These are phyloP conservation scores for Puccinia hordei DNA, from an alignment of 1,284 basidiomycete genomes.

Conservation along the genomic window DNA sequence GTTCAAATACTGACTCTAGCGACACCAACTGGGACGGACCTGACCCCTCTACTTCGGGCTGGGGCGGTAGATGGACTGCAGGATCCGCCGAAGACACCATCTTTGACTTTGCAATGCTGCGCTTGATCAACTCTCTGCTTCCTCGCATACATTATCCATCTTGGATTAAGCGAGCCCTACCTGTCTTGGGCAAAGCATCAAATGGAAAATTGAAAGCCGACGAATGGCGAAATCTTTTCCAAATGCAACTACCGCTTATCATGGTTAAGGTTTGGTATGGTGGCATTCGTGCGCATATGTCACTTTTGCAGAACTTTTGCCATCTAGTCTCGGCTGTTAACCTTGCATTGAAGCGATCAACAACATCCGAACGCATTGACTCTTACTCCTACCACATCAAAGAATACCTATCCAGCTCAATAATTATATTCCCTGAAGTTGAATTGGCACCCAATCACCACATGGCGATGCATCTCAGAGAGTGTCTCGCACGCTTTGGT, in stretches of 20 bases:
- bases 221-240: conserved; percentile 50
- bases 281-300: neutral
- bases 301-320: conserved; percentile 37
- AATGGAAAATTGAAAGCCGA: conserved; percentile 52
- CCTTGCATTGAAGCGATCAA: conserved; percentile 32
- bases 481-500: conserved; percentile 29
- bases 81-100: neutral
- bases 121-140: neutral
- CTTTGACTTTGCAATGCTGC: conserved; percentile 9
- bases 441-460: conserved; percentile 40
- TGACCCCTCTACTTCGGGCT: neutral
- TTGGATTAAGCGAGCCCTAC: conserved; percentile 35
- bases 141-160: conserved; percentile 27
- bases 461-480: conserved; percentile 29
- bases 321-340: conserved; percentile 36
- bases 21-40: neutral
- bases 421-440: conserved; percentile 19
- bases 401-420: conserved; percentile 26
- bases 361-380: neutral
- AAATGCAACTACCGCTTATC: conserved; percentile 35
- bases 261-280: conserved; percentile 4
- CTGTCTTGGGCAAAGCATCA: conserved; percentile 24
- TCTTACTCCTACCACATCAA: conserved; percentile 10
- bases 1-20: neutral
- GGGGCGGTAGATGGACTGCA: conserved; percentile 5